Conservation (phyloP, 441 rosid species). For the Corymbia calophylla region DNA sequence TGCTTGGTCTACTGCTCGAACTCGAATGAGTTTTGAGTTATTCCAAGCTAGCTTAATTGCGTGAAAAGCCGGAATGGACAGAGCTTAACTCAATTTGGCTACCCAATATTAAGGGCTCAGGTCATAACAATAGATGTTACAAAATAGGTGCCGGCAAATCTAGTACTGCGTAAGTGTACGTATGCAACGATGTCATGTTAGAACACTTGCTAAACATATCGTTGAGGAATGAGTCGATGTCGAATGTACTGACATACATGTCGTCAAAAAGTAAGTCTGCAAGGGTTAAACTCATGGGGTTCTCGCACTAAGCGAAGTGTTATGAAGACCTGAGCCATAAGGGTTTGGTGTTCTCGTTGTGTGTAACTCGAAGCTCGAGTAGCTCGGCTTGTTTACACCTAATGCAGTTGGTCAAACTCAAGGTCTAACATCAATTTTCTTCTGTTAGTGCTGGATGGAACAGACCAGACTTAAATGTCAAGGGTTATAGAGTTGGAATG, state of each 20-base stretch:
- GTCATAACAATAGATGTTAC: background rate
- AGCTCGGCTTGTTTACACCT: background rate
- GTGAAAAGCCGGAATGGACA: accelerated
- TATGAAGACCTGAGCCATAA: background rate
- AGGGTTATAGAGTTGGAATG: background rate
- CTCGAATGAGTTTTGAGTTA: background rate
- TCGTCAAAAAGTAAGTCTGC: background rate
- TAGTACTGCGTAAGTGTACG: background rate
- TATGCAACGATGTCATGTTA: background rate
- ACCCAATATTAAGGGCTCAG: background rate
- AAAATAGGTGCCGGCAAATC: background rate
- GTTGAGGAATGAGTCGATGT: background rate
- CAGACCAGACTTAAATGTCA: background rate
- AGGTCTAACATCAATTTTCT: background rate
- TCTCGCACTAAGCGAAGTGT: background rate
- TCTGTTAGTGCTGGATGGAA: background rate
- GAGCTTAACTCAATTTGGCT: background rate
- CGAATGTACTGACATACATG: background rate
- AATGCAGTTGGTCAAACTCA: background rate
- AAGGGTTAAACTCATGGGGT: background rate
- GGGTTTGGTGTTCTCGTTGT: background rate
- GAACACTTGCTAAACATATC: background rate
- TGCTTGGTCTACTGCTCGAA: background rate
- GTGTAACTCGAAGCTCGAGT: background rate
- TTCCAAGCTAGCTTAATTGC: background rate